Evolutionary conservation across 1,284 basidiomycete species (phyloP).

Genomic region (Rhodotorula mucilaginosa): DNA sequence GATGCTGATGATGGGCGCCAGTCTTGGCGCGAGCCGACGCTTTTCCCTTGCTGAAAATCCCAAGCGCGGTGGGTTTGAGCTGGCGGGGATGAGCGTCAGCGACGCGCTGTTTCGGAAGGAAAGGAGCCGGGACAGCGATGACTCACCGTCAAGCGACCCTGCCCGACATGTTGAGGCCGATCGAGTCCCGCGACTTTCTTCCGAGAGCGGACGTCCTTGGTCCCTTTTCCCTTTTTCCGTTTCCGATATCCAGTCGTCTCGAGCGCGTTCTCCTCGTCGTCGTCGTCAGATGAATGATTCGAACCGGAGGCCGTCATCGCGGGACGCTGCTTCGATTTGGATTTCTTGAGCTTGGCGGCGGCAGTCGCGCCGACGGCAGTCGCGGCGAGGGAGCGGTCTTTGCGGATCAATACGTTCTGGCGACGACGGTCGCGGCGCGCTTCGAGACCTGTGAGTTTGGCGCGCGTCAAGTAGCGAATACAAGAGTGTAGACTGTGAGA

Average conservation of each 20-base stretch:
- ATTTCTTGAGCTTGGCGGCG: constrained; percentile 15
- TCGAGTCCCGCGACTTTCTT: constrained; percentile 16
- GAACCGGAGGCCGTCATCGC: neutral
- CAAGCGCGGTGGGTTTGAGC: constrained; percentile 28
- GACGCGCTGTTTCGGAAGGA: neutral
- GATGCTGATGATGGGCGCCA: neutral
- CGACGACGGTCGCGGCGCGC: constrained; percentile 30
- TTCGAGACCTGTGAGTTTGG: constrained; percentile 10
- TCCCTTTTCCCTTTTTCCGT: neutral
- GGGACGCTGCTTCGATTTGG: neutral
- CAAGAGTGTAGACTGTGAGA: neutral
- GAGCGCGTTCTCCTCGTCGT: neutral
- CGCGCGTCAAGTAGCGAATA: neutral
- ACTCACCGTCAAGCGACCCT: constrained; percentile 25
- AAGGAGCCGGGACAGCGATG: no score
- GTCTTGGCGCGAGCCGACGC: constrained; percentile 28
- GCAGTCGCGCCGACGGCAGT: constrained; percentile 24
- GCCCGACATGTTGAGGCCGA: constrained; percentile 11
- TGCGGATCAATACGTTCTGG: constrained; percentile 34
- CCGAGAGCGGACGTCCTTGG: constrained; percentile 1
- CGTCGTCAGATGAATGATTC: neutral
- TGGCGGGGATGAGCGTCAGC: neutral
- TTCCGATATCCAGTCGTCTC: constrained; percentile 4
- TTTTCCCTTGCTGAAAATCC: constrained; percentile 38
- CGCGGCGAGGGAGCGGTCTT: constrained; percentile 27